Evolutionary conservation across 2,329 filamentous ascomycete species (phyloP).

Genomic region (Fusarium torulosum): DNA sequence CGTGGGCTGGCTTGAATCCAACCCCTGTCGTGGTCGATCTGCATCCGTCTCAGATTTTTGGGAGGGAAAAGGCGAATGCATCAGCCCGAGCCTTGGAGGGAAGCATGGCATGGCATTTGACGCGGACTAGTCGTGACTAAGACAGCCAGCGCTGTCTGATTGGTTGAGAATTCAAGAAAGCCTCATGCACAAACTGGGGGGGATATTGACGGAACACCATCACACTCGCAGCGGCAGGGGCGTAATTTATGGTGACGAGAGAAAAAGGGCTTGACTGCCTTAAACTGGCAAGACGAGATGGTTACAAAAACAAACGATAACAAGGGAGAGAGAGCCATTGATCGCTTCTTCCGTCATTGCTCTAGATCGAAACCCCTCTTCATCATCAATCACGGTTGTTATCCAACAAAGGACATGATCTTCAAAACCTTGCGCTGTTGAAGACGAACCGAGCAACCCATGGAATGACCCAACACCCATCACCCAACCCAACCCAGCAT

Average conservation of each 20-base stretch:
- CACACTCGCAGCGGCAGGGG: constrained; percentile 42
- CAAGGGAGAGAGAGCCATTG: not conserved
- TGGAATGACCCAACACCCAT: constrained; percentile 8
- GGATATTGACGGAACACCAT: constrained; percentile 46
- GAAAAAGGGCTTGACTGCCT: not conserved
- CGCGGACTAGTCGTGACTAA: constrained; percentile 41
- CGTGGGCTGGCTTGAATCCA: constrained; percentile 35
- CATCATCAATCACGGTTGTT: constrained; percentile 27
- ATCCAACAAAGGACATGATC: constrained; percentile 44
- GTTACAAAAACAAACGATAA: not conserved
- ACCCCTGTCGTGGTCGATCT: constrained; percentile 53
- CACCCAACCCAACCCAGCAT: constrained; percentile 9
- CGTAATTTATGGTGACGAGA: constrained; percentile 30
- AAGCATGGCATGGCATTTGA: constrained; percentile 44
- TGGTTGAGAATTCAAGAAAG: constrained; percentile 37
- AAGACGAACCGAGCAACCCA: constrained; percentile 18
- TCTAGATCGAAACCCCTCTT: constrained; percentile 24
- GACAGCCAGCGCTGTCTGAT: constrained; percentile 29
- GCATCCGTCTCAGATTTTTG: constrained; percentile 55
- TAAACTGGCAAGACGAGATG: not conserved
- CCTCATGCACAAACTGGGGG: constrained; percentile 47
- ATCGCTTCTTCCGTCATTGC: not conserved
- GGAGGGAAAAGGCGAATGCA: constrained; percentile 46
- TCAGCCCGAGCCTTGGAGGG: constrained; percentile 44
- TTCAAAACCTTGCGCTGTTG: constrained; percentile 43